Evolutionary conservation across 495 filamentous ascomycete species (phyloP), one percentile per base, ranked within the genome.

Genomic region (Xylaria venustula): DNA sequence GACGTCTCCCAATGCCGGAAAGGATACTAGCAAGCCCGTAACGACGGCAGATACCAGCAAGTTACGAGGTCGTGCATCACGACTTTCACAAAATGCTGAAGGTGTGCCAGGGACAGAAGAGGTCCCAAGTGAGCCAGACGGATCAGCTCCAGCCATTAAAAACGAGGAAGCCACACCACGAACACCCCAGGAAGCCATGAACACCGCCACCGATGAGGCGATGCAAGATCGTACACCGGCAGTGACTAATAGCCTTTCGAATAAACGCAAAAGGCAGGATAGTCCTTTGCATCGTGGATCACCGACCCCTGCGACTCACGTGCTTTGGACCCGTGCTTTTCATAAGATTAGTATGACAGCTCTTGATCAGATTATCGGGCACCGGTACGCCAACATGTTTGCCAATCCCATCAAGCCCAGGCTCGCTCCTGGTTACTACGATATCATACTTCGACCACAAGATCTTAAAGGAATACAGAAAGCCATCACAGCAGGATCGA

Each of bases 311-410:
- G 76, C 84, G 9, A 81, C 80, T 2, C 81, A 86, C 58, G 85
- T 91, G 17, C 75, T 89, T 37, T 88, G 86, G 74, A 87, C 85
- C 19, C 87, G 90, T 26, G 87, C 88, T 25, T 95, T 97, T 73
- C 82, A 88, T 56, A 85, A 89, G 47, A 91, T 91, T 11, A 87
- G 86, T 8, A 81, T 84, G 17, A 87, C 90, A 0, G 86, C 95
- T 54, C 86, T 98, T 75, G 90, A 94, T 63, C 88, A 92, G 69
- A 91, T 98, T 55, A 79, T 85, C 8, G 85, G 83, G 42, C 92
- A 98, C 75, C 91, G 92, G 47, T 87, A 92, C 58, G 94, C 91
- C 6, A 93, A 90, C 30, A 88, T 92, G 64, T 98, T 98, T 69
- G 85, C 86, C 20, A 85, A 85, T 52, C 90, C 93, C 1, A 83